phyloP scores from a whole-genome alignment of 1,139 yeast genomes.

The Arxiozyma slooffiae region DNA sequence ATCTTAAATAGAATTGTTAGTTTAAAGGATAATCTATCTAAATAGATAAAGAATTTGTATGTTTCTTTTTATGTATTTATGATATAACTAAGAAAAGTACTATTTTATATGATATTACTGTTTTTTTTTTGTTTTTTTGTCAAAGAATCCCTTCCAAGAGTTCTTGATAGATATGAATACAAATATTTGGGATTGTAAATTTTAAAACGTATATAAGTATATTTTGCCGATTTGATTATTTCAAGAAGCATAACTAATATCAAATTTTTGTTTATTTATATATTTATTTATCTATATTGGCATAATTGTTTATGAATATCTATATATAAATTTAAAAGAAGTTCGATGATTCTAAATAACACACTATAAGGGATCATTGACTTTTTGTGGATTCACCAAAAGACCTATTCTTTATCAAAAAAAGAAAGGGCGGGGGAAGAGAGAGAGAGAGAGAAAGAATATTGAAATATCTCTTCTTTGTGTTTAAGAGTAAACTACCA shows the following conservation, averaged over 20 bases:
- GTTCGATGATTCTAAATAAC: background rate
- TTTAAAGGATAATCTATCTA: slow-evolving; percentile 49
- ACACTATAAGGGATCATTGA: background rate
- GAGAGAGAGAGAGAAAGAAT: no score
- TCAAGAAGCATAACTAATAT: background rate
- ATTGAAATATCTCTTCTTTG: background rate
- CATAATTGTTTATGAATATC: background rate
- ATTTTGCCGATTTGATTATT: no score
- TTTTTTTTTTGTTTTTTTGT: no score
- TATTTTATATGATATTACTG: no score
- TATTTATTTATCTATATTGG: background rate
- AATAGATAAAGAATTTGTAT: slow-evolving; percentile 1
- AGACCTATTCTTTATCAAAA: background rate
- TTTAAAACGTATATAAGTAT: no score
- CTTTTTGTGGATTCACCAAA: background rate
- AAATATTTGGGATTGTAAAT: no score
- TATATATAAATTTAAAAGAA: background rate
- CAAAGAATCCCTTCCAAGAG: no score
- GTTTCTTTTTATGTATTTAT: background rate
- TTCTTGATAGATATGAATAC: no score
- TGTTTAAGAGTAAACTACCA: background rate
- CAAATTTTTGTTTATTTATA: background rate
- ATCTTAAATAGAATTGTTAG: slow-evolving; percentile 83
- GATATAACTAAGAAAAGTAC: no score
- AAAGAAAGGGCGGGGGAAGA: no score